phyloP scores from a whole-genome alignment of 441 rosid species.

The Adansonia gregorii region DNA sequence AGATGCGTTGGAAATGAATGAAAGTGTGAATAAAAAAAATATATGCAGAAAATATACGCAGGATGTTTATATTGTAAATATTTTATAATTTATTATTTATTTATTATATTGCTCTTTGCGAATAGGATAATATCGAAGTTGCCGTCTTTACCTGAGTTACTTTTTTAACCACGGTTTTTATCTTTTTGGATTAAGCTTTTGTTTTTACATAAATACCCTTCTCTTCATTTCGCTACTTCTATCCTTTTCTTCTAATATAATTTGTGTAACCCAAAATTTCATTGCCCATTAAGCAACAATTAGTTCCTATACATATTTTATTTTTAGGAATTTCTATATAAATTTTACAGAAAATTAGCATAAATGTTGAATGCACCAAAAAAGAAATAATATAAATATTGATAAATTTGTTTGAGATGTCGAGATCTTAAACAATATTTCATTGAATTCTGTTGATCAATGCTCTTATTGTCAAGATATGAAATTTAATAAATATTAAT shows the following conservation, averaged over 20 bases:
- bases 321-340: not conserved
- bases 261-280: not conserved
- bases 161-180: slow-evolving; percentile 20
- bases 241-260: not conserved
- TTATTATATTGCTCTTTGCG: not conserved
- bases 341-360: not conserved
- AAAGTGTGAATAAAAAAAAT: slow-evolving; percentile 1
- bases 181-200: not conserved
- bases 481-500: too few relatives aligned
- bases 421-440: too few relatives aligned
- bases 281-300: not conserved
- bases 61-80: not conserved
- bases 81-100: not conserved
- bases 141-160: slow-evolving; percentile 20
- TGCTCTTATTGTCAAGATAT: too few relatives aligned
- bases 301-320: not conserved
- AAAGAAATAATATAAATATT: not conserved
- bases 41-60: not conserved
- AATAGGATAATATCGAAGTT: slow-evolving; percentile 23
- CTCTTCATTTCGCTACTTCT: not conserved
- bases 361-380: not conserved
- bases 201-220: slow-evolving; percentile 11
- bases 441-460: too few relatives aligned
- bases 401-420: too few relatives aligned
- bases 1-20: slow-evolving; percentile 17